Evolutionary conservation across 2,329 filamentous ascomycete species (phyloP), one percentile per base, ranked within the genome.

Genomic region (Verticillium longisporum): DNA sequence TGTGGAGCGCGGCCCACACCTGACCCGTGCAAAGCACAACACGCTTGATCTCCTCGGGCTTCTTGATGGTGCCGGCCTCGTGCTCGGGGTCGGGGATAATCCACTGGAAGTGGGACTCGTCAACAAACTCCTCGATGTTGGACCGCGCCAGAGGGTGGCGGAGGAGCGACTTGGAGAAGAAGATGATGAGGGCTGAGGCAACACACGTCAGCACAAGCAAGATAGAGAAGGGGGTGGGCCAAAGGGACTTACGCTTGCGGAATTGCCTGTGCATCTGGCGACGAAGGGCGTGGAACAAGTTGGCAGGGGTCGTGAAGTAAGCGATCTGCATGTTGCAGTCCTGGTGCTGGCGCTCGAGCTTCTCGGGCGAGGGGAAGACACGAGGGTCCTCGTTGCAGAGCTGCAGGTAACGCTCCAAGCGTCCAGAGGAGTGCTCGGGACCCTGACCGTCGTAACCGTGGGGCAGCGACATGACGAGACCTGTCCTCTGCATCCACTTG

Each of bases 261-360:
- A 99, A 99, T 75, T 99, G 94, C 72, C 95, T 88, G 84, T 98
- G 93, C 88, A 99, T 97, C 81, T 99, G 95, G 77, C 95, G 88
- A 74, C 95, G 90, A 66, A 99, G 85, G 68, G 95, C 88, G 78
- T 99, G 95, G 88, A 99, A 99, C 74, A 96, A 77, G 78, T 99
- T 99, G 66, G 94, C 85, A 33, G 95, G 95, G 56, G 89, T 91
- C n/a, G 95, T 99, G 87, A 96, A 93, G 83, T 95, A 97, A 61
- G 88, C 92, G 74, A 99, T 90, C 80, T 99, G 95, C 88, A 99
- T 96, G 81, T 99, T 99, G 84, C 92, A 97, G 80, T 99, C 95
- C 80, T 99, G 95, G 81, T 99, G 95, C 78, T 98, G 95, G 68
- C 95, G 92, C 60, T 96, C 88, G 63, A 98, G 86, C 83, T 95